phyloP scores from a whole-genome alignment of 73 alveolate genomes.

The Uronychia binucleata region DNA sequence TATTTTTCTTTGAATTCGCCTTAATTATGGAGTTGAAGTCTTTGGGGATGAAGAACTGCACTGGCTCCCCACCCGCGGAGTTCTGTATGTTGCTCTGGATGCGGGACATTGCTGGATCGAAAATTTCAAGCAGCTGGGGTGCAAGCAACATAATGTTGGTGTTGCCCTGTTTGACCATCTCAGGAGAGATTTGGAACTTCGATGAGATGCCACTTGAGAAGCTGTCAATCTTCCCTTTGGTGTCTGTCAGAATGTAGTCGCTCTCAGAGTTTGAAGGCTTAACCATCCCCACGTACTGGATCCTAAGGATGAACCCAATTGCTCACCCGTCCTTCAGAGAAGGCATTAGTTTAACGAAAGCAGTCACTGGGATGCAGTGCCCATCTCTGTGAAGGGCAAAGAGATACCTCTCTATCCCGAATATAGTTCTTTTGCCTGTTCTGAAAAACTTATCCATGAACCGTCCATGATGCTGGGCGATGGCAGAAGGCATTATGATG shows the following conservation, averaged over 20 bases:
- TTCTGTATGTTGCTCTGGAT: neutral
- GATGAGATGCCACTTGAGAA: conserved; percentile 35
- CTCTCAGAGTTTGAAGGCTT: conserved; percentile 11
- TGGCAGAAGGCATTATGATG: conserved; percentile 25
- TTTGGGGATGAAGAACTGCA: neutral
- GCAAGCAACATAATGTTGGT: conserved; percentile 27
- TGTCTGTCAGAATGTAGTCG: conserved; percentile 40
- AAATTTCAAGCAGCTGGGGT: conserved; percentile 19
- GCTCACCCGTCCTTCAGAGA: conserved; percentile 30
- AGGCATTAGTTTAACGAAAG: conserved; percentile 41
- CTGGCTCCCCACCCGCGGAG: neutral
- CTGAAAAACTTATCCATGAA: conserved; percentile 33
- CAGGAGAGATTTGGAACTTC: conserved; percentile 14
- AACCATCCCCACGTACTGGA: conserved; percentile 53
- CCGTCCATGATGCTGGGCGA: conserved; percentile 25
- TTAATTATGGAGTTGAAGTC: neutral
- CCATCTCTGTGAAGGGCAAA: conserved; percentile 45
- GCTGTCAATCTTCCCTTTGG: conserved; percentile 28
- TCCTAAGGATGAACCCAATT: neutral
- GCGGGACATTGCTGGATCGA: neutral
- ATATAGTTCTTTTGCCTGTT: conserved; percentile 28
- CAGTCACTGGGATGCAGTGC: conserved; percentile 36
- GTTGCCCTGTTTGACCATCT: conserved; percentile 10
- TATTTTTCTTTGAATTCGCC: neutral
- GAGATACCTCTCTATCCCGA: conserved; percentile 29